phyloP scores from a whole-genome alignment of 371 early-diverging fungal species.

The Syncephalastrum sp. region DNA sequence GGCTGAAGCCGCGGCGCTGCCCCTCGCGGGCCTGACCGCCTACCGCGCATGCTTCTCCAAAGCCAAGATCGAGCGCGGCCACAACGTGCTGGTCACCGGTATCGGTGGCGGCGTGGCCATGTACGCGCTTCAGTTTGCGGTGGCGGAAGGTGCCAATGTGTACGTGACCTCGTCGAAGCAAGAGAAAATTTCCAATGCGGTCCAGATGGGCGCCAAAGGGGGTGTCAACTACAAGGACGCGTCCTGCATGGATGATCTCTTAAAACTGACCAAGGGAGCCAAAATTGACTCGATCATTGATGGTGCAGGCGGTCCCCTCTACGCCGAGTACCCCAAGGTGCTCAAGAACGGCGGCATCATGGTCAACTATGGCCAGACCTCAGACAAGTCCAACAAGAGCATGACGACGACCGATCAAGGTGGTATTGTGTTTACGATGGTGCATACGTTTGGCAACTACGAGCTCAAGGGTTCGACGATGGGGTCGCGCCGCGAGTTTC shows the following conservation, averaged over 20 bases:
- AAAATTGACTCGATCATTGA: slow-evolving; percentile 63
- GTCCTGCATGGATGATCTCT: slow-evolving; percentile 51
- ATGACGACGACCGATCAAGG: slow-evolving; percentile 20
- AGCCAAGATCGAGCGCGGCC: slow-evolving; percentile 50
- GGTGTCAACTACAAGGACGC: slow-evolving; percentile 71
- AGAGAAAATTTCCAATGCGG: slow-evolving; percentile 61
- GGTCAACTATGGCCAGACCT: slow-evolving; percentile 60
- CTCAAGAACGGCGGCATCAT: slow-evolving; percentile 56
- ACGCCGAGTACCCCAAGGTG: slow-evolving; percentile 34
- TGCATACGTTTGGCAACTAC: slow-evolving; percentile 52
- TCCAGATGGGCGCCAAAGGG: slow-evolving; percentile 64
- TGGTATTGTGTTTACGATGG: slow-evolving; percentile 50
- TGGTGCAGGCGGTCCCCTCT: slow-evolving; percentile 65
- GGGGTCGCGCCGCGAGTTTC: slow-evolving; percentile 66
- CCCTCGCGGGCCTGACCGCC: slow-evolving; percentile 73
- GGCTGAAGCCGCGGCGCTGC: slow-evolving; percentile 67
- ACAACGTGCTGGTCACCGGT: slow-evolving; percentile 68
- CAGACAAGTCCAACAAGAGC: slow-evolving; percentile 1
- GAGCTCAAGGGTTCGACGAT: slow-evolving; percentile 63
- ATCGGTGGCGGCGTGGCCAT: slow-evolving; percentile 80
- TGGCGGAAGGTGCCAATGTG: slow-evolving; percentile 67
- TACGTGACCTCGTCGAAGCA: slow-evolving; percentile 69
- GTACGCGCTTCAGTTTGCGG: slow-evolving; percentile 65
- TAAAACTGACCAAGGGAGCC: slow-evolving; percentile 34
- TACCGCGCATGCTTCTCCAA: slow-evolving; percentile 60